A percentile compares a stretch with the other conserved stretches of the same genome.
phyloP scores from a whole-genome alignment of 1,139 yeast genomes.

The Hansenula sp. region DNA sequence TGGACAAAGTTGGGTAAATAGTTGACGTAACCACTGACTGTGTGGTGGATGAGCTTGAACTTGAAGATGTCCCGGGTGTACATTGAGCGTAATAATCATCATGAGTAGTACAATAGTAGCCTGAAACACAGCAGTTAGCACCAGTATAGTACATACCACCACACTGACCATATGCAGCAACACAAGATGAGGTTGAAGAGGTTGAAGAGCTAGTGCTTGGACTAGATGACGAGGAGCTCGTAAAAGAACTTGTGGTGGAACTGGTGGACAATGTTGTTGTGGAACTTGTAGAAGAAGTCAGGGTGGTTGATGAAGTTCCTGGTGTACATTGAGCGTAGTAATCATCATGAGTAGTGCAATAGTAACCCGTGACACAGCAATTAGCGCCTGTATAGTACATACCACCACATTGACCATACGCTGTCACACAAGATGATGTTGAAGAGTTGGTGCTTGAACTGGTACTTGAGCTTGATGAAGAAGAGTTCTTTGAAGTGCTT shows the following conservation, averaged over 20 bases:
- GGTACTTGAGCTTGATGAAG: not conserved
- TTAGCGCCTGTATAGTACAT: slow-evolving; percentile 5
- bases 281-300: too few relatives aligned
- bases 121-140: slow-evolving; percentile 8
- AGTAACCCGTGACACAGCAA: slow-evolving; percentile 8
- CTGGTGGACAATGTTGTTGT: not conserved
- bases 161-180: slow-evolving; percentile 8
- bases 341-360: slow-evolving; percentile 8
- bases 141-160: slow-evolving; percentile 11
- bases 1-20: not conserved
- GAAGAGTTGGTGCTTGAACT: not conserved
- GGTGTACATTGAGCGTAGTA: slow-evolving; percentile 12
- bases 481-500: too few relatives aligned
- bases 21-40: not conserved
- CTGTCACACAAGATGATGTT: not conserved
- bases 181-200: not conserved
- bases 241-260: not conserved
- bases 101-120: slow-evolving; percentile 8
- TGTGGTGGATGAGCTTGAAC: too few relatives aligned
- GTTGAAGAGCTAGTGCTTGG: too few relatives aligned
- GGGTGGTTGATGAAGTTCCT: not conserved
- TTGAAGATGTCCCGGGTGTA: not conserved
- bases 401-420: slow-evolving; percentile 15
- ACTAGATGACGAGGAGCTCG: not conserved
- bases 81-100: slow-evolving; percentile 14